phyloP scores from a whole-genome alignment of 768 basidiomycete species.

The Tylopilus sp. region DNA sequence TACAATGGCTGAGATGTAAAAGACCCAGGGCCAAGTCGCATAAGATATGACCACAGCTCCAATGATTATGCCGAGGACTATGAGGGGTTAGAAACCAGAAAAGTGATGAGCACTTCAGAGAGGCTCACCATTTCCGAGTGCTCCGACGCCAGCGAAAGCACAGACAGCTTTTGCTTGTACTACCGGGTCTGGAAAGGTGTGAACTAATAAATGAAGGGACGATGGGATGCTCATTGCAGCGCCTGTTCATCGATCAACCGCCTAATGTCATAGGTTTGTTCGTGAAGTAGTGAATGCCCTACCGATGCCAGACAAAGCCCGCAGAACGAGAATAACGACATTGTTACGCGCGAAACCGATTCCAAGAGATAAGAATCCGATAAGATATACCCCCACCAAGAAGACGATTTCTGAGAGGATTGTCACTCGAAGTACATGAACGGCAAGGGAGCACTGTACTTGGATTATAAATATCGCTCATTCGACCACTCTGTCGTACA shows the following conservation, averaged over 20 bases:
- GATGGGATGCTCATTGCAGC: background rate
- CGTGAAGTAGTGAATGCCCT: too few species aligned
- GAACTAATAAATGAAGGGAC: background rate
- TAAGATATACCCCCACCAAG: background rate
- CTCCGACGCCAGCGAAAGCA: background rate
- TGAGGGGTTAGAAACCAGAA: background rate
- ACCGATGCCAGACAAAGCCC: background rate
- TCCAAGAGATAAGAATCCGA: background rate
- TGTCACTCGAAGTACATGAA: too few species aligned
- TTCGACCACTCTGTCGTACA: background rate
- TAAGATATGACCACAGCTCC: background rate
- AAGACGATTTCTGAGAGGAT: background rate
- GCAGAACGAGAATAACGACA: background rate
- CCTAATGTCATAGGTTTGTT: too few species aligned
- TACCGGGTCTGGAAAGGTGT: background rate
- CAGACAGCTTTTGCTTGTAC: background rate
- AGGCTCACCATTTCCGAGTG: background rate
- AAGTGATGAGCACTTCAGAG: background rate
- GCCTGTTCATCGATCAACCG: too few species aligned
- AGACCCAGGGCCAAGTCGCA: background rate
- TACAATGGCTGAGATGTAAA: background rate
- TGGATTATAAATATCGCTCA: background rate
- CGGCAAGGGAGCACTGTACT: background rate
- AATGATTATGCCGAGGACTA: background rate
- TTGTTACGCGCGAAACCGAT: background rate